These are phyloP conservation scores for Megacollybia marginata DNA, from an alignment of 768 basidiomycete species.

Conservation along the genomic window DNA sequence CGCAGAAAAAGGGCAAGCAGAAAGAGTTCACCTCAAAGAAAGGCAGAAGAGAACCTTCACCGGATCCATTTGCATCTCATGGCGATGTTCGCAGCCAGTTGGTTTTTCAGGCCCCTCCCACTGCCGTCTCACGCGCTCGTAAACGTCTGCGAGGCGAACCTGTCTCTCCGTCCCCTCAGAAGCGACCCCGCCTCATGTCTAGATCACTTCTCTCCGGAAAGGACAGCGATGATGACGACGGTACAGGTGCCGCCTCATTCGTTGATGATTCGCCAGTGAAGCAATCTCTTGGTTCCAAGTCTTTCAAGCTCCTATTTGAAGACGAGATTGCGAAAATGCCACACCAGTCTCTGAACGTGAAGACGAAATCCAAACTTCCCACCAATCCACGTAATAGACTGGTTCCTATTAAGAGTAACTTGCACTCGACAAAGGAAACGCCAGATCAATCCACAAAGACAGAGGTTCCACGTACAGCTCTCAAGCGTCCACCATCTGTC, in stretches of 20 bases:
- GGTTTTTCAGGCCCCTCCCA: slow-evolving; percentile 23
- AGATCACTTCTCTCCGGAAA: slow-evolving; percentile 30
- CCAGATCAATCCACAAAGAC: neutral
- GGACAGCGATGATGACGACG: slow-evolving; percentile 25
- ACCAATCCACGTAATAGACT: neutral
- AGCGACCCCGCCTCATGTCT: slow-evolving; percentile 51
- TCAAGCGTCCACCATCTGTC: slow-evolving; percentile 36
- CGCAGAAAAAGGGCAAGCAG: slow-evolving; percentile 53
- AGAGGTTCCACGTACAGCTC: slow-evolving; percentile 19
- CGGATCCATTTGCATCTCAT: slow-evolving; percentile 33
- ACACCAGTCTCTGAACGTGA: neutral
- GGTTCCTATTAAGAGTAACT: slow-evolving; percentile 8
- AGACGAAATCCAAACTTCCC: neutral
- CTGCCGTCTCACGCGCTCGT: slow-evolving; percentile 59
- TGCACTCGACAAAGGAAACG: slow-evolving; percentile 1
- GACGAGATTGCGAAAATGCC: slow-evolving; percentile 19
- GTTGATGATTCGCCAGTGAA: slow-evolving; percentile 72
- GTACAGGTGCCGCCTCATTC: slow-evolving; percentile 35
- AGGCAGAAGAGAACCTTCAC: slow-evolving; percentile 24
- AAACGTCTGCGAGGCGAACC: slow-evolving; percentile 79
- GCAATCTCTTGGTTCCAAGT: slow-evolving; percentile 43
- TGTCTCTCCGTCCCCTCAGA: slow-evolving; percentile 76
- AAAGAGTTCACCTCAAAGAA: slow-evolving; percentile 32
- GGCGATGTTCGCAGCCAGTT: slow-evolving; percentile 13
- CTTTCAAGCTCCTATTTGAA: slow-evolving; percentile 65